These are phyloP conservation scores for Tricholoma sp. DNA, from an alignment of 768 basidiomycete species.

Conservation along the genomic window DNA sequence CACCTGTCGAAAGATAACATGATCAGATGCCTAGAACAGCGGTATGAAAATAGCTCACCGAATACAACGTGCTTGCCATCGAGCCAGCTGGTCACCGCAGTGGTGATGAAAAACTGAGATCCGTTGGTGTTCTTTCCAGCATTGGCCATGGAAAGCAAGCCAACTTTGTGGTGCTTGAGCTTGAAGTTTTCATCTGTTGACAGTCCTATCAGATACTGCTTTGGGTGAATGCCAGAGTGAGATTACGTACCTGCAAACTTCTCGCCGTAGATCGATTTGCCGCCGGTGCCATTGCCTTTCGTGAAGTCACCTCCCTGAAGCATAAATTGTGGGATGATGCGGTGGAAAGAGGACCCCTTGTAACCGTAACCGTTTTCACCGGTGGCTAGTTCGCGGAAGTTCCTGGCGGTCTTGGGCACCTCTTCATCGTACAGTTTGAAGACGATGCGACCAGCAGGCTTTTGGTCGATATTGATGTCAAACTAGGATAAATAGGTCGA, in stretches of 20 bases:
- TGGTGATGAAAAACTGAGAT: conserved; percentile 88
- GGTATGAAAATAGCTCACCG: conserved; percentile 35
- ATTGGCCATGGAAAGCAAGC: conserved; percentile 78
- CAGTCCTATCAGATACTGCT: background rate
- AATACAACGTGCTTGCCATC: conserved; percentile 86
- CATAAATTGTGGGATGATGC: conserved; percentile 82
- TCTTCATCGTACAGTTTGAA: conserved; percentile 85
- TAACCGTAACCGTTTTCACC: conserved; percentile 76
- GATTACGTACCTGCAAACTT: conserved; percentile 52
- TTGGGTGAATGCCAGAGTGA: background rate
- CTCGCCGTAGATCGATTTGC: conserved; percentile 73
- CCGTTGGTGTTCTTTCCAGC: conserved; percentile 81
- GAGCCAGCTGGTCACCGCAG: conserved; percentile 71
- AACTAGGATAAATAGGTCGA: conserved; percentile 41
- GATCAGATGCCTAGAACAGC: background rate
- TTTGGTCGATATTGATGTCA: conserved; percentile 48
- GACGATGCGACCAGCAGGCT: conserved; percentile 50
- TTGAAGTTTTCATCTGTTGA: conserved; percentile 77
- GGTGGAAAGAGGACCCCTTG: conserved; percentile 64
- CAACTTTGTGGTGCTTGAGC: conserved; percentile 66
- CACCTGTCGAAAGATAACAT: conserved; percentile 29
- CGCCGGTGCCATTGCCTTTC: conserved; percentile 62
- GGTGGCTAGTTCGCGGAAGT: conserved; percentile 89
- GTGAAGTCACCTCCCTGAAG: conserved; percentile 91
- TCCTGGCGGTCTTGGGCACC: conserved; percentile 68